These are phyloP conservation scores for Lepidium africanum DNA, from an alignment of 345 rosid species.

Conservation along the genomic window DNA sequence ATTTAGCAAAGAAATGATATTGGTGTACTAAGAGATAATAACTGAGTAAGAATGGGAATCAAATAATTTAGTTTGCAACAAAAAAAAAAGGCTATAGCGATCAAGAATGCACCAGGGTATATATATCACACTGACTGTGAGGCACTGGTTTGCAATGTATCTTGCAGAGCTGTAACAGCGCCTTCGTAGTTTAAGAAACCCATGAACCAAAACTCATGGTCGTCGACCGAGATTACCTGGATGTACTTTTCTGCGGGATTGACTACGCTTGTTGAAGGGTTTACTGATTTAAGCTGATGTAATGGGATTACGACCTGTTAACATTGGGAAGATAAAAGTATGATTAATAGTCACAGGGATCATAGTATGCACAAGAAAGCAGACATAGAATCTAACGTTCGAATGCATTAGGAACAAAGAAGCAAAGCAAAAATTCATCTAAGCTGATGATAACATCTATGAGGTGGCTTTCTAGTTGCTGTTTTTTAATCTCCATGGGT, in stretches of 20 bases:
- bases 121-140: conserved; percentile 32
- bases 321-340: conserved; percentile 2
- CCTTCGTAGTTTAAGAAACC: conserved; percentile 47
- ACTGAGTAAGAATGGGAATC: background rate
- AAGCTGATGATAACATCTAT: background rate
- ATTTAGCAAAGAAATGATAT: background rate
- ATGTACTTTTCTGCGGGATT: conserved; percentile 56
- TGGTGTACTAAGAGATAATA: background rate
- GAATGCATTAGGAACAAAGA: no score
- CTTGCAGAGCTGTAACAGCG: conserved; percentile 40
- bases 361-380: background rate
- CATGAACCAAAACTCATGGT: conserved; percentile 69
- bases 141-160: conserved; percentile 27
- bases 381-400: background rate
- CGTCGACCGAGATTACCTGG: conserved; percentile 51
- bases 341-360: background rate
- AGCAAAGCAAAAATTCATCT: no score
- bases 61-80: background rate
- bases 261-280: conserved; percentile 45
- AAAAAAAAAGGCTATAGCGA: background rate
- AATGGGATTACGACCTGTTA: conserved; percentile 52
- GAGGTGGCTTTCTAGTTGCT: background rate
- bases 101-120: conserved; percentile 9
- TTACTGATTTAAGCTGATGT: conserved; percentile 48
- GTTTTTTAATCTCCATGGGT: background rate